Base-by-base conservation (phyloP, 208 protist genomes). In the Leishmania lainsoni region DNA sequence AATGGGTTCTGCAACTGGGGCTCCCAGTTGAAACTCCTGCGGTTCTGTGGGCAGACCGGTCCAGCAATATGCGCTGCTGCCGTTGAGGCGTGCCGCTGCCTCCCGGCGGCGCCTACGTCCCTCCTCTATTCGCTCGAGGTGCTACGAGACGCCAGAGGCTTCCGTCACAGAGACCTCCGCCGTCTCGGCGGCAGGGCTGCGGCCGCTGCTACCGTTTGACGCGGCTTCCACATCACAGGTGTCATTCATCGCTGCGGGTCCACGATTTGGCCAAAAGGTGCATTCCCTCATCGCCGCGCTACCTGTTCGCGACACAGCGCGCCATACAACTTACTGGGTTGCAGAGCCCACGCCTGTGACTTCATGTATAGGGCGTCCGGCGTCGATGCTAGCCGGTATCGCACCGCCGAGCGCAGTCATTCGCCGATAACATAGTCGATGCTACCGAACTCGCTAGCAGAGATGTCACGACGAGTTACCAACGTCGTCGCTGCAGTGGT, bases 301-400 rank as follows among this genome's bases (percentile, higher is more conserved):
- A 81, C 81, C 76, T 84, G 75, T 75, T 88, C 86, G 4, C 71
- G 73, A 5, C 85, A 74, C 72, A 84, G 39, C 39, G 78, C 76
- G 59, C 85, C 83, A 3, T 74, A 80, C 14, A 81, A 65, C 45
- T 86, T 80, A 10, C 87, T 74, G 2, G 85, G 78, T 1, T 81
- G 79, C 79, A 80, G 79, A 5, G 81, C 76, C 92, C 92, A 95
- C 29, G 78, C 70, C 80, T 92, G 76, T 26, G 89, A 89, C 76
- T 90, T 91, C 77, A 83, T 75, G 81, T 94, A 94, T 88, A 93
- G 89, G 26, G 84, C 87, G 48, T 93, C 87, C 1, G 90, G 81
- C 16, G 76, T 63, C 10, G 74, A 68, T 1, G 82, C 52, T 39
- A 78, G 49, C 48, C 83, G 81, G 86, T 91, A 94, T 63, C 86